Percentiles rank a stretch among this genome's conserved stretches.
Conservation (phyloP, 768 basidiomycete species). For the Lentinula detonsa region DNA sequence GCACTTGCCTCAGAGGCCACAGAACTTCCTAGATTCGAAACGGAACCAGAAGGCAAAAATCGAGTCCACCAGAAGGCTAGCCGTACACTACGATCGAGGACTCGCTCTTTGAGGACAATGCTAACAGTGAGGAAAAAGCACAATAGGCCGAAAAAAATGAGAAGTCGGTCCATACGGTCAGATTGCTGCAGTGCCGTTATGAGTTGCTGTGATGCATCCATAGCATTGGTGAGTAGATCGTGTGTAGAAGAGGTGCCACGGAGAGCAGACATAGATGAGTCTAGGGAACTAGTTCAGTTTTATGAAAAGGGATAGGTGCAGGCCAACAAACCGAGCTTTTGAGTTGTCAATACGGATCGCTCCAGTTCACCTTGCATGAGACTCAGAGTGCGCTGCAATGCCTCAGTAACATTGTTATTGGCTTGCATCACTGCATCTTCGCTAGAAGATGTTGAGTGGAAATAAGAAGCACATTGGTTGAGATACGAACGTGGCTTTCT, state of each 20-base stretch:
- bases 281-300: conserved; percentile 26
- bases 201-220: conserved; percentile 77
- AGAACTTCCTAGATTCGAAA: background rate
- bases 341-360: conserved; percentile 75
- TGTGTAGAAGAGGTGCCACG: conserved; percentile 71
- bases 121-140: conserved; percentile 84
- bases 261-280: conserved; percentile 74
- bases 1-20: no score
- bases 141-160: conserved; percentile 72
- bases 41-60: conserved; percentile 43
- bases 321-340: conserved; percentile 65
- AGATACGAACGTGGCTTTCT: conserved; percentile 55
- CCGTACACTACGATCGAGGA: conserved; percentile 73
- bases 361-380: conserved; percentile 93
- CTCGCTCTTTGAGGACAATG: conserved; percentile 83
- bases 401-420: conserved; percentile 84
- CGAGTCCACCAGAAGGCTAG: conserved; percentile 88
- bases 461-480: background rate
- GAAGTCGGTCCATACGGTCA: conserved; percentile 86
- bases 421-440: conserved; percentile 87
- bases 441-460: conserved; percentile 23
- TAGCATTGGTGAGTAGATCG: conserved; percentile 62
- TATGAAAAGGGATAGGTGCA: background rate
- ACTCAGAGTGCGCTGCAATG: conserved; percentile 75
- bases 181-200: conserved; percentile 85